Evolutionary conservation across 2,329 filamentous ascomycete genomes (phyloP).

Genomic region (Aplosporella prunicola): DNA sequence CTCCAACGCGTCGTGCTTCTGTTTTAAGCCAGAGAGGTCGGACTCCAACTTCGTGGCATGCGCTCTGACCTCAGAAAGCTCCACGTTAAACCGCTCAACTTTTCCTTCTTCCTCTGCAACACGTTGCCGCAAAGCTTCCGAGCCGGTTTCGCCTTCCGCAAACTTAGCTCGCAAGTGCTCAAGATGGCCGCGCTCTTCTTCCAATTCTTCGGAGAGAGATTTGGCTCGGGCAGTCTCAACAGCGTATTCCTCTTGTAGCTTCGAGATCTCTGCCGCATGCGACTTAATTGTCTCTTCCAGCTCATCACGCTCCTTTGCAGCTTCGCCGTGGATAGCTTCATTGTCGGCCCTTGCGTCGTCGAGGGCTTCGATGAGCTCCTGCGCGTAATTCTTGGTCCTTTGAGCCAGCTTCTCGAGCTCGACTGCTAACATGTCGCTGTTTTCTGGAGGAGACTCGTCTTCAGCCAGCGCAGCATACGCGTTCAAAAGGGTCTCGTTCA

Average conservation of each 20-base stretch:
- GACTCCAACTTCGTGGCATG: slow-evolving; percentile 67
- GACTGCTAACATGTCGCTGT: slow-evolving; percentile 28
- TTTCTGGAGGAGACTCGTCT: slow-evolving; percentile 23
- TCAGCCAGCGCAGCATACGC: slow-evolving; percentile 31
- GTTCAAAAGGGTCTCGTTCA: slow-evolving; percentile 20
- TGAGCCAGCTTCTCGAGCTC: slow-evolving; percentile 38
- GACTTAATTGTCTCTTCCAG: slow-evolving; percentile 29
- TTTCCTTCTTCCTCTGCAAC: slow-evolving; percentile 68
- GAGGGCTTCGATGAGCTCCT: slow-evolving; percentile 38
- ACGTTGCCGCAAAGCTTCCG: slow-evolving; percentile 64
- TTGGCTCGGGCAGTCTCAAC: slow-evolving; percentile 38
- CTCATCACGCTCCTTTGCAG: slow-evolving; percentile 31
- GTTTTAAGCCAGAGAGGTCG: slow-evolving; percentile 59
- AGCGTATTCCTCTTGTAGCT: slow-evolving; percentile 35
- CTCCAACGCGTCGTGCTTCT: slow-evolving; percentile 51
- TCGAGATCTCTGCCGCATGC: slow-evolving; percentile 28
- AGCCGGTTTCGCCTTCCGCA: slow-evolving; percentile 74
- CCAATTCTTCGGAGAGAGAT: slow-evolving; percentile 43
- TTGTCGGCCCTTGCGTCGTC: slow-evolving; percentile 39
- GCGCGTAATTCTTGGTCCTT: slow-evolving; percentile 33
- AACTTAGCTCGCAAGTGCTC: slow-evolving; percentile 60
- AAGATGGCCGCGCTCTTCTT: slow-evolving; percentile 60
- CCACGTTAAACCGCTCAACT: slow-evolving; percentile 56
- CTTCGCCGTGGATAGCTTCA: slow-evolving; percentile 29
- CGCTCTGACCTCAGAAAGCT: slow-evolving; percentile 66